Evolutionary conservation across 1,284 basidiomycete genomes (phyloP), one percentile per base, ranked within the genome.

Genomic region (Trametes versicolor): DNA sequence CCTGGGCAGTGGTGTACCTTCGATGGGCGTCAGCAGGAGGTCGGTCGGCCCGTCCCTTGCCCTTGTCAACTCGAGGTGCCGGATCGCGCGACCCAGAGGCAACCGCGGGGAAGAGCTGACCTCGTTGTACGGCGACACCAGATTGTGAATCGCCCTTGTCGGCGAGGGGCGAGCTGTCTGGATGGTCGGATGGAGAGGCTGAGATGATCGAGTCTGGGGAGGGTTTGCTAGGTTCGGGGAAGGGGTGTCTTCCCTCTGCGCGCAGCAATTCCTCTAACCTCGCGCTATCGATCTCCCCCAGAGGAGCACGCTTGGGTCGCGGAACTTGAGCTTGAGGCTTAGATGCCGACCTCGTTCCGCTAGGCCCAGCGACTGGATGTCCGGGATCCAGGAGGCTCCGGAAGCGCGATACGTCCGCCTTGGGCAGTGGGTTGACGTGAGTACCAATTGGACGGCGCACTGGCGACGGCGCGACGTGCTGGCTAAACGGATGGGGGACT

Each of bases 321-420:
- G 41, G 52, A 4, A 25, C 36, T 34, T 62, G 34, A 2, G 45
- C 50, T 21, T 49, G 43, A 15, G 53, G 56, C 47, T 65, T 29
- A 51, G 48, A 1, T 34, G 43, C 4, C 5, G 25, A 3, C 12
- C 25, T 29, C 25, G 48, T 17, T 25, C 19, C 25, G n/a, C 32
- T 52, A 15, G 36, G 45, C 13, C 25, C 25, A 3, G 32, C 55
- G 12, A 15, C 27, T 13, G n/a, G 17, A 4, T 25, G n/a, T 15
- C 48, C 41, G 9, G 49, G 41, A n/a, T 43, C 37, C 19, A 69
- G 62, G 36, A 69, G 59, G 51, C 58, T 60, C 57, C 53, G 58
- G 17, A 69, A 27, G 4, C 50, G 60, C 13, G 63, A 53, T 6
- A 64, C n/a, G 37, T 66, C 65, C 25, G 49, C 27, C 37, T 54